Conservation (phyloP, 805 yeast species). For the Hanseniaspora lachancei region DNA sequence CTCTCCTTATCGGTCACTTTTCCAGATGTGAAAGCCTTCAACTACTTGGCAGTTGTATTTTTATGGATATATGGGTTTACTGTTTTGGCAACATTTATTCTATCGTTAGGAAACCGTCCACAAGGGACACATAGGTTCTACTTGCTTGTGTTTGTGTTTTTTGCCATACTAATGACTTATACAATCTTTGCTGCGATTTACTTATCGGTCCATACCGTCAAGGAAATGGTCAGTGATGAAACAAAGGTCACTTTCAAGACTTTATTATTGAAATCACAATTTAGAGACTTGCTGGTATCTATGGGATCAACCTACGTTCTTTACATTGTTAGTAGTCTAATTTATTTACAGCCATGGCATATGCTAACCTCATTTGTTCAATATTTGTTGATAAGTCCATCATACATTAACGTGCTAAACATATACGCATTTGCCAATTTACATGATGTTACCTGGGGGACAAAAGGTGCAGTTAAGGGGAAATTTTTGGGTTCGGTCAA, state of each 20-base stretch:
- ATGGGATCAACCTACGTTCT: conserved; percentile 70
- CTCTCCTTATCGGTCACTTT: conserved; percentile 47
- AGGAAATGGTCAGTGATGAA: conserved; percentile 31
- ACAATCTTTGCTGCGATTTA: conserved; percentile 78
- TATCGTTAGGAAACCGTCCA: conserved; percentile 90
- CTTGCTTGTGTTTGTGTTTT: conserved; percentile 56
- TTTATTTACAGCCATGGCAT: conserved; percentile 85
- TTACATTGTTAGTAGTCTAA: conserved; percentile 61
- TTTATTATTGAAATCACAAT: conserved; percentile 52
- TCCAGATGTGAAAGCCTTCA: conserved; percentile 58
- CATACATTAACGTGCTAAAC: conserved; percentile 79
- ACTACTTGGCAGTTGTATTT: conserved; percentile 61
- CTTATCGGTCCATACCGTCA: conserved; percentile 61
- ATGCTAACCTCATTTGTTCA: conserved; percentile 80
- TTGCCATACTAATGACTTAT: conserved; percentile 79
- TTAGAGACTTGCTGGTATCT: conserved; percentile 80
- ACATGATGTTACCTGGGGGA: conserved; percentile 96
- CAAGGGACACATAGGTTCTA: conserved; percentile 76
- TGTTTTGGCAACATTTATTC: conserved; percentile 69
- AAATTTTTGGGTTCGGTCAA: conserved; percentile 77
- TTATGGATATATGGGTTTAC: conserved; percentile 77
- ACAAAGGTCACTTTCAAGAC: conserved; percentile 28
- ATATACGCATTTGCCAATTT: conserved; percentile 93
- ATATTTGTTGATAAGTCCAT: conserved; percentile 71
- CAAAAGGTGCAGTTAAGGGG: conserved; percentile 66